Base-by-base conservation (phyloP, 2,329 filamentous ascomycete genomes). In the Monosporascus sp. region DNA sequence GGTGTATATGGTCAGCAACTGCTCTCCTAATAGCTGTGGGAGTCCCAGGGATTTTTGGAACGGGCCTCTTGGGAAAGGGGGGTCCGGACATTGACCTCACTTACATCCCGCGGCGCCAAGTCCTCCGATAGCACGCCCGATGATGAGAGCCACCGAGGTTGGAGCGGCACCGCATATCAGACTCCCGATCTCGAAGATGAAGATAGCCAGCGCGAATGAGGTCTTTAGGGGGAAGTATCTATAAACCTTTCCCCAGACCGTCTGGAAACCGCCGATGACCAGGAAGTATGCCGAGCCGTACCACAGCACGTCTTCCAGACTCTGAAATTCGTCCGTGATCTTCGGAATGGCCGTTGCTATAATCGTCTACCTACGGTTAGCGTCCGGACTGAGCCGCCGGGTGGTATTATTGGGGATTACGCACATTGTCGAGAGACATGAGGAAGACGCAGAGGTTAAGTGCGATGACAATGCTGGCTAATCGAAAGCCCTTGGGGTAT, bases 231-330 rank as follows among this genome's bases (percentile, higher is more conserved):
- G n/a, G n/a, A n/a, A 71, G 49, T 71, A 70, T 18, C 66, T 71
- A 52, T 70, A 74, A 15, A 70, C 49, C 31, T 69, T 70, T 3
- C 64, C 53, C 63, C n/a, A 65, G 14, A 59, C 31, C 5, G 67
- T 56, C 26, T 70, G 67, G 43, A 69, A 65, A 9, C n/a, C 50
- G 2, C 28, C 3, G 55, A 63, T 51, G 38, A 68, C 67, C 51
- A 72, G 59, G 55, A 70, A 60, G 53, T 68, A 68, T 17, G 68
- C 68, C 3, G 54, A 68, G 1, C 71, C 70, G 49, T 76, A 75
- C 73, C 74, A 77, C 37, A 68, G 70, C 5, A 76, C 68, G 52
- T 76, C 72, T 3, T 65, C 60, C 1, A 74, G 61, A 22, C 67
- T 60, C 14, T n/a, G 69, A 60, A 71, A 67, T 18, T 67, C 62